Conservation (phyloP, 1,284 basidiomycete species). For the Cryptococcus floricola region DNA sequence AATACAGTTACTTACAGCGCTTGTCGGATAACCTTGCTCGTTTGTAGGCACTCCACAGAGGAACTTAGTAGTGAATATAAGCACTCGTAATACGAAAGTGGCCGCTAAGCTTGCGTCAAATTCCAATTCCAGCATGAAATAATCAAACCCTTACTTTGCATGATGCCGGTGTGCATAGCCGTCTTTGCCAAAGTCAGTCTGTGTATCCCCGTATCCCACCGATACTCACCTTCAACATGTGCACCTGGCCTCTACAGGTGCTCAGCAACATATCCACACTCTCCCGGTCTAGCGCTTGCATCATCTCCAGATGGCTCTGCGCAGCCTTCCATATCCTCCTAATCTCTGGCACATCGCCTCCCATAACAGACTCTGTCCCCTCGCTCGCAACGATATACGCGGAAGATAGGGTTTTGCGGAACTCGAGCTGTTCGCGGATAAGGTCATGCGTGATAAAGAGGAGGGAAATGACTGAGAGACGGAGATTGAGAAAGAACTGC, state of each 20-base stretch:
- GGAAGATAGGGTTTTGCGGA: slow-evolving; percentile 20
- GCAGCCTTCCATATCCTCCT: not conserved
- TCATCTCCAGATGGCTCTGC: slow-evolving; percentile 13
- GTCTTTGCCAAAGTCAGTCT: slow-evolving; percentile 7
- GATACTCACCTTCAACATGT: slow-evolving; percentile 24
- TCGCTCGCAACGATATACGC: slow-evolving; percentile 17
- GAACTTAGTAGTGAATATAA: slow-evolving; percentile 27
- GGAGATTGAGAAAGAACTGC: slow-evolving; percentile 25
- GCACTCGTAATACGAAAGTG: slow-evolving; percentile 24
- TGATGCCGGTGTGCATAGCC: slow-evolving; percentile 26
- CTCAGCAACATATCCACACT: slow-evolving; percentile 29
- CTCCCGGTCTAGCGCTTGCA: slow-evolving; percentile 24
- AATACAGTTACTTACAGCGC: slow-evolving; percentile 21
- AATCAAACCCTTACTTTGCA: slow-evolving; percentile 22
- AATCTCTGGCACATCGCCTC: not conserved
- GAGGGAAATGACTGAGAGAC: slow-evolving; percentile 23
- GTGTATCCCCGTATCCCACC: not conserved
- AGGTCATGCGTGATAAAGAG: slow-evolving; percentile 30
- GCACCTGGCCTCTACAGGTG: slow-evolving; percentile 19
- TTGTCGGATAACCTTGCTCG: slow-evolving; percentile 37
- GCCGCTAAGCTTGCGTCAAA: slow-evolving; percentile 12
- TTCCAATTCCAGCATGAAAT: not conserved
- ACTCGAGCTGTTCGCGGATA: slow-evolving; percentile 25
- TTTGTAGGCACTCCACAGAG: slow-evolving; percentile 35
- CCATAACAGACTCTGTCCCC: not conserved